Conservation (phyloP, 768 basidiomycete genomes). For the Russula compacta region DNA sequence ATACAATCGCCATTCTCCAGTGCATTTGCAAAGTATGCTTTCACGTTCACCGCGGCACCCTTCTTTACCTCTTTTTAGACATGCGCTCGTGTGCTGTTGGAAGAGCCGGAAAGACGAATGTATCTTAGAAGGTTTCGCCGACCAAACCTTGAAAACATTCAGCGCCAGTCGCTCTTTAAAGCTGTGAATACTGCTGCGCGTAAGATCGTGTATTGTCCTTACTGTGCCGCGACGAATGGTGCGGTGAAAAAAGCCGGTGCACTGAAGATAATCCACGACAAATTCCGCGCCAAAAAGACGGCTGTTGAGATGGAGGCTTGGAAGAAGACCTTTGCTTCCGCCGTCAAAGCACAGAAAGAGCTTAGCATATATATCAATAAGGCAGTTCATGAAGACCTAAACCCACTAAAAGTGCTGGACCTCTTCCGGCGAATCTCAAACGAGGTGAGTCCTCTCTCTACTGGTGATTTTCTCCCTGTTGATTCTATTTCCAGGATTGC, state of each 20-base stretch:
- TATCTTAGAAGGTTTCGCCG: constrained; percentile 88
- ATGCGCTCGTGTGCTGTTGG: constrained; percentile 85
- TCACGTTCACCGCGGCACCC: background rate
- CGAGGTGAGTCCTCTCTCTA: constrained; percentile 45
- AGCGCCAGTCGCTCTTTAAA: constrained; percentile 74
- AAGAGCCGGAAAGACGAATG: constrained; percentile 74
- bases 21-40: constrained; percentile 86
- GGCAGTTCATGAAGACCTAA: constrained; percentile 86
- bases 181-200: constrained; percentile 79
- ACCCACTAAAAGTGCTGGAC: constrained; percentile 88
- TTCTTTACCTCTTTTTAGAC: constrained; percentile 38
- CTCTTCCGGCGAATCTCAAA: constrained; percentile 88
- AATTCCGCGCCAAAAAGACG: constrained; percentile 90
- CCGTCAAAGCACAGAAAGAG: constrained; percentile 82
- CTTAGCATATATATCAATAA: constrained; percentile 77
- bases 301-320: constrained; percentile 82
- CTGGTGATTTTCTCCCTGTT: background rate
- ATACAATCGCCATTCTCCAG: constrained; percentile 86
- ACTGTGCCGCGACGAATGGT: constrained; percentile 90
- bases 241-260: constrained; percentile 93
- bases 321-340: constrained; percentile 71
- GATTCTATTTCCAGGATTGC: constrained; percentile 55
- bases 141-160: constrained; percentile 86
- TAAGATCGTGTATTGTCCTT: constrained; percentile 86
- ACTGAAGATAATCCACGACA: constrained; percentile 95